A percentile compares a stretch with the other conserved stretches of the same genome.
Evolutionary conservation across 257 asterid genomes (phyloP).

Genomic region (Ophiorrhiza pumila): DNA sequence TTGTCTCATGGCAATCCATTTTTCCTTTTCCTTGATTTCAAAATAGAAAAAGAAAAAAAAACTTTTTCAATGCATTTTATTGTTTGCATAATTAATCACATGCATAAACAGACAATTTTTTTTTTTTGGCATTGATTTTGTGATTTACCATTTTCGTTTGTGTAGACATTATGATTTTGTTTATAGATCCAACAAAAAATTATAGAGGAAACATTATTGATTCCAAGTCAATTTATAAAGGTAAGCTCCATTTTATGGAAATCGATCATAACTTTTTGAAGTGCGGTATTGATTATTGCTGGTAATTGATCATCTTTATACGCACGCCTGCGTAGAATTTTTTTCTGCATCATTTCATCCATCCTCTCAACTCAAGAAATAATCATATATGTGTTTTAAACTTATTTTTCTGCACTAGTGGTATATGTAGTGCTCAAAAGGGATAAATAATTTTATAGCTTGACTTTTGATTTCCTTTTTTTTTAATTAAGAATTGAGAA

Average conservation of each 20-base stretch:
- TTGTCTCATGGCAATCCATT: neutral
- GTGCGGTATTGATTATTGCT: slow-evolving; percentile 22
- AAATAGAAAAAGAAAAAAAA: neutral
- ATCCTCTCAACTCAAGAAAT: neutral
- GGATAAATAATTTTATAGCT: neutral
- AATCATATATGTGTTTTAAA: slow-evolving; percentile 9
- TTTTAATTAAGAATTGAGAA: neutral
- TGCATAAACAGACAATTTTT: no score
- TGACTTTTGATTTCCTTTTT: neutral
- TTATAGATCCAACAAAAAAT: no score
- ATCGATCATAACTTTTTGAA: neutral
- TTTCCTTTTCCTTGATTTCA: neutral
- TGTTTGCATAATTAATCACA: no score
- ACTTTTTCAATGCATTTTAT: no score
- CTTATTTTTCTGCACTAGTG: neutral
- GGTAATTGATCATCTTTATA: slow-evolving; percentile 14
- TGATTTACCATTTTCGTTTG: no score
- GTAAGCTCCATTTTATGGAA: neutral
- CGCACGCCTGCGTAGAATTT: slow-evolving; percentile 15
- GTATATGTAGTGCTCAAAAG: neutral
- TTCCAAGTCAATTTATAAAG: no score
- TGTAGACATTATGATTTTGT: no score
- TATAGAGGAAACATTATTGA: no score
- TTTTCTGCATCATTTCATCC: neutral
- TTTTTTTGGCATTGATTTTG: no score